Evolutionary conservation across 2,329 filamentous ascomycete species (phyloP), one percentile per base, ranked within the genome.

Genomic region (Rutstroemia sydowiana): DNA sequence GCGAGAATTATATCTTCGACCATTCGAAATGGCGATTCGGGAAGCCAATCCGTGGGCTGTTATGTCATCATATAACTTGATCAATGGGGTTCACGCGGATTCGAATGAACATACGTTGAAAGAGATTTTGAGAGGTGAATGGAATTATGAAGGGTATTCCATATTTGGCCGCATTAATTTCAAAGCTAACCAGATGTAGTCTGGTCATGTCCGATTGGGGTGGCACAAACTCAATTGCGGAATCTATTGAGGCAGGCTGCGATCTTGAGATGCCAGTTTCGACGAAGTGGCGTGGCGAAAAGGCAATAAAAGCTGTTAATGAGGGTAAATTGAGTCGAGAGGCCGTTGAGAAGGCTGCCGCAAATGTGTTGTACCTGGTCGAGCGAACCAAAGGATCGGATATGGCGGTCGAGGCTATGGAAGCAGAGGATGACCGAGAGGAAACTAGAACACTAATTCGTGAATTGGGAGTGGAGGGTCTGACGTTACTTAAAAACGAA

Each of bases 21-120:
- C 85, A 0, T 88, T 88, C 57, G 84, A 88, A 68, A 86, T 88
- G 61, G 83, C 83, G 0, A 72, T 88, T 36, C 74, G 82, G 41
- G 81, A 87, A 57, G 79, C 82, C 13, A 81, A 84, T 51, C 82
- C 83, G 2, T 84, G 82, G 81, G 81, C 81, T 5, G 66, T 86
- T 41, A 87, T 87, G 83, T 77, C 78, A 4, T 81, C 81, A 1
- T 87, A 86, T 61, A 86, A 86, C 59, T 70, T 83, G 28, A 68
- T 86, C 58, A 86, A 86, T 63, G 82, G 82, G 4, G 66, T 77
- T 4, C 79, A 83, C 58, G 75, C 77, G 18, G 78, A 79, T 56
- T 75, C 79, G 72, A 78, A 82, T 57, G 68, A 64, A 13, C 71
- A 76, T 51, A 75, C 74, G 0, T 67, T 84, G n/a, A 75, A 73